phyloP scores from a whole-genome alignment of 1,139 yeast genomes.

The Arxiozyma telluris region DNA sequence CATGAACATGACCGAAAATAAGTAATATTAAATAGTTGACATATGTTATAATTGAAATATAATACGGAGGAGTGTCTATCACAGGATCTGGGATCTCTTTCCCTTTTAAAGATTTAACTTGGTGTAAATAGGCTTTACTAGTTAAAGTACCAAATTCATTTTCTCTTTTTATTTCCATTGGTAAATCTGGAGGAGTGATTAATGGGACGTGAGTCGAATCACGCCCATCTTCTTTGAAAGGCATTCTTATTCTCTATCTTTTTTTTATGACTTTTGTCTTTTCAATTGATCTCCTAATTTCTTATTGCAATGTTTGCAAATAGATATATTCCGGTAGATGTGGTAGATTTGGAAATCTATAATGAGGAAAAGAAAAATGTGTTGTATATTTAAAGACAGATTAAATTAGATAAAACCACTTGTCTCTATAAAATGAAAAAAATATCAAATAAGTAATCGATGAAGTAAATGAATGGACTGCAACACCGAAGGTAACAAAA shows the following conservation, averaged over 20 bases:
- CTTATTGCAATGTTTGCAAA: neutral
- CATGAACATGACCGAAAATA: conserved; percentile 82
- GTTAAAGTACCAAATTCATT: conserved; percentile 58
- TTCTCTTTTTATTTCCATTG: conserved; percentile 47
- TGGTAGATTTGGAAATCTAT: neutral
- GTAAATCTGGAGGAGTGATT: conserved; percentile 28
- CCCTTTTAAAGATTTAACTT: conserved; percentile 41
- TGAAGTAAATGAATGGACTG: neutral
- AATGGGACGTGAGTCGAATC: conserved; percentile 25
- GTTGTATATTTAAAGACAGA: too few relatives aligned
- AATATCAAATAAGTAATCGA: neutral
- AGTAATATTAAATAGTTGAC: conserved; percentile 74
- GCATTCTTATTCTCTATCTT: neutral
- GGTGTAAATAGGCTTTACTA: conserved; percentile 48
- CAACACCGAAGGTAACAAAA: too few relatives aligned
- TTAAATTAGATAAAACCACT: too few relatives aligned
- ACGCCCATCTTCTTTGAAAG: conserved; percentile 4
- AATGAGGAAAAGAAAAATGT: too few relatives aligned
- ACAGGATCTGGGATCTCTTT: conserved; percentile 51
- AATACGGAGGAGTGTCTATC: conserved; percentile 78
- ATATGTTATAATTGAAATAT: conserved; percentile 71
- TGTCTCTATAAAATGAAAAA: too few relatives aligned
- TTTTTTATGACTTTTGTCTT: neutral
- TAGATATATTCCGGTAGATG: neutral
- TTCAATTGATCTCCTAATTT: too few relatives aligned